Evolutionary conservation across 148 eudicot species (phyloP).

Genomic region (Chenopodium formosanum): DNA sequence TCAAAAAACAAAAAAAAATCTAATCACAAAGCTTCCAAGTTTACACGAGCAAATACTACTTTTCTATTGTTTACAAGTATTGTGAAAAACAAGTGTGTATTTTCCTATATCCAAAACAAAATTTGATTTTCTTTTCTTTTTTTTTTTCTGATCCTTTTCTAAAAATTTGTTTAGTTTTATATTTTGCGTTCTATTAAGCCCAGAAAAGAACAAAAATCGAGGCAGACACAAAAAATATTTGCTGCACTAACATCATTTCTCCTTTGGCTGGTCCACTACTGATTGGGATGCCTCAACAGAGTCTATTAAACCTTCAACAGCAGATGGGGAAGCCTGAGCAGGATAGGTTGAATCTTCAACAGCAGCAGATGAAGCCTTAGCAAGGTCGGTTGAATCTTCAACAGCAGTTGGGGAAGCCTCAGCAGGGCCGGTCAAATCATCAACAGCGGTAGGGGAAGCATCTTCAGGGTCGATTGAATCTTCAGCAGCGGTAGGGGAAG

Average conservation of each 20-base stretch:
- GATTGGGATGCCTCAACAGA: slow-evolving; percentile 28
- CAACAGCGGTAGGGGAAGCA: slow-evolving; percentile 33
- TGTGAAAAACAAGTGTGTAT: slow-evolving; percentile 8
- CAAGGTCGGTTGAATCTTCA: neutral
- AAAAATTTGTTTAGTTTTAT: neutral
- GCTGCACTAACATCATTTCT: slow-evolving; percentile 11
- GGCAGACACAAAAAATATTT: neutral
- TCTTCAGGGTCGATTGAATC: neutral
- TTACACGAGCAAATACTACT: slow-evolving; percentile 7
- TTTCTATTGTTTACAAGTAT: slow-evolving; percentile 18
- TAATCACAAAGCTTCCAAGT: neutral
- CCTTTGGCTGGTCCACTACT: slow-evolving; percentile 7
- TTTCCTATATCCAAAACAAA: neutral
- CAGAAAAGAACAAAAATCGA: neutral
- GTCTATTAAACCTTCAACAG: slow-evolving; percentile 22
- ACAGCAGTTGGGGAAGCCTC: too few relatives aligned
- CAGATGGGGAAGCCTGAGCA: slow-evolving; percentile 34
- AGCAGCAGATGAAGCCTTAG: slow-evolving; percentile 16
- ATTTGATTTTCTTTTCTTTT: neutral
- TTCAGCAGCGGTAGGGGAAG: too few relatives aligned
- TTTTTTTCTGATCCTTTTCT: neutral
- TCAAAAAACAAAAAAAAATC: neutral
- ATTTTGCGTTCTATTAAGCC: neutral
- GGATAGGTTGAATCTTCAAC: slow-evolving; percentile 22
- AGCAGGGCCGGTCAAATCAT: slow-evolving; percentile 19